Conservation (phyloP, 345 rosid species). For the Eucalyptus tenuipes region DNA sequence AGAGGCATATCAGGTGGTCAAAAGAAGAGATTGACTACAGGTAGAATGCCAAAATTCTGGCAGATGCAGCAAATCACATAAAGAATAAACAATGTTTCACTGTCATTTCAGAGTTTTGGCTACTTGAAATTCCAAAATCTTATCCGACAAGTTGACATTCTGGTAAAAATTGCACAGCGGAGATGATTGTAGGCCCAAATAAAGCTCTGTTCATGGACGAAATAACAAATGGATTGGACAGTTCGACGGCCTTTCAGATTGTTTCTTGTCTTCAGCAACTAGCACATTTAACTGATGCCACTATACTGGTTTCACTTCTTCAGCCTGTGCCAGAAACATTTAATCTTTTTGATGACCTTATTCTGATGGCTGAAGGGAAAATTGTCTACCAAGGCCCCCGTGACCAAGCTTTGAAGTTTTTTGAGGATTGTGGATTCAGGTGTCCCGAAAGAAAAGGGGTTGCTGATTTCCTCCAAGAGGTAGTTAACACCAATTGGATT, state of each 20-base stretch:
- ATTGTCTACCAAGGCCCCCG: conserved; percentile 54
- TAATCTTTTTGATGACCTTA: conserved; percentile 49
- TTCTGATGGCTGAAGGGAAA: conserved; percentile 55
- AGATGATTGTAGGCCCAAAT: conserved; percentile 59
- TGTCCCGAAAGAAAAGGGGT: conserved; percentile 56
- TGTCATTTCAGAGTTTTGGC: neutral
- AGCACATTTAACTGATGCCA: conserved; percentile 46
- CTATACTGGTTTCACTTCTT: conserved; percentile 48
- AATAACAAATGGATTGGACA: conserved; percentile 64
- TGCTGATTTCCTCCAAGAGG: conserved; percentile 65
- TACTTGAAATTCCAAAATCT: neutral
- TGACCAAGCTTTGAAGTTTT: conserved; percentile 13
- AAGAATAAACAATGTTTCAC: neutral
- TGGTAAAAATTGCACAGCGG: conserved; percentile 25
- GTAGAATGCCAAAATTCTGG: neutral
- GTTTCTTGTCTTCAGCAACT: conserved; percentile 45
- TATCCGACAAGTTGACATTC: neutral
- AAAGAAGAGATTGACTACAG: conserved; percentile 37
- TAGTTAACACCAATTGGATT: neutral
- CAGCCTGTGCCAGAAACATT: conserved; percentile 61
- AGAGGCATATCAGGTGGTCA: conserved; percentile 50
- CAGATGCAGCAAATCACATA: neutral
- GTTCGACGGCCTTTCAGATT: conserved; percentile 58
- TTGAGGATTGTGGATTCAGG: conserved; percentile 49
- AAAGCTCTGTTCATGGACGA: conserved; percentile 68